Conservation (phyloP, 257 asterid species). For the Ajuga chamaepitys region DNA sequence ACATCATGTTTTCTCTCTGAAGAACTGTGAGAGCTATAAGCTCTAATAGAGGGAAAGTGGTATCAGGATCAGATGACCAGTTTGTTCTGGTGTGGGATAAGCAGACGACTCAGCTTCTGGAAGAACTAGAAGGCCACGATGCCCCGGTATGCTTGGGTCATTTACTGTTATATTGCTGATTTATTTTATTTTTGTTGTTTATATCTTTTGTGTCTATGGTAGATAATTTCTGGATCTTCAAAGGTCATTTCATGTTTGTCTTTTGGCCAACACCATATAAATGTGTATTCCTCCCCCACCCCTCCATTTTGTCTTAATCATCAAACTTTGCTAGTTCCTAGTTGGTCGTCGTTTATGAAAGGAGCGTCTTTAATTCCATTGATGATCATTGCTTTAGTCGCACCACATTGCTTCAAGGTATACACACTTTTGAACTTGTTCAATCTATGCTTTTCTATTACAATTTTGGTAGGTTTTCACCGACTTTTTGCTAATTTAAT, state of each 20-base stretch:
- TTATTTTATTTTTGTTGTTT: not conserved
- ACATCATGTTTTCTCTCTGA: constrained; percentile 20
- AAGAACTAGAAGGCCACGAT: constrained; percentile 88
- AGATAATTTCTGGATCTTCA: not conserved
- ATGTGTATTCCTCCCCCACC: not conserved
- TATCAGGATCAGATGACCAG: constrained; percentile 98
- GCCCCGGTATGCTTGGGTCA: constrained; percentile 52
- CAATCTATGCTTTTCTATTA: too few relatives aligned
- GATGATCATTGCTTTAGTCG: too few relatives aligned
- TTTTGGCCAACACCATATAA: not conserved
- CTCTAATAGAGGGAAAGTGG: constrained; percentile 92
- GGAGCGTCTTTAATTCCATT: too few relatives aligned
- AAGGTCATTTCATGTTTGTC: not conserved
- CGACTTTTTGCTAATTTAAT: too few relatives aligned
- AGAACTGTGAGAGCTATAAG: constrained; percentile 90
- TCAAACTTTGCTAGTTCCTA: not conserved
- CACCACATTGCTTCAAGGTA: too few relatives aligned
- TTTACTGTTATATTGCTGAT: not conserved
- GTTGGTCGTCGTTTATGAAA: too few relatives aligned
- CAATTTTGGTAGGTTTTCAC: too few relatives aligned
- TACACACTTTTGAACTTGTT: too few relatives aligned
- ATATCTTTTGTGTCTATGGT: not conserved
- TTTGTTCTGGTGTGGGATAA: constrained; percentile 97
- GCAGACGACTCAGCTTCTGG: constrained; percentile 84
- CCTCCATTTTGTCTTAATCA: not conserved